Percentiles rank a stretch among this genome's conserved stretches.
phyloP scores from a whole-genome alignment of 768 basidiomycete genomes.

The Chlorophyllum brunneum region DNA sequence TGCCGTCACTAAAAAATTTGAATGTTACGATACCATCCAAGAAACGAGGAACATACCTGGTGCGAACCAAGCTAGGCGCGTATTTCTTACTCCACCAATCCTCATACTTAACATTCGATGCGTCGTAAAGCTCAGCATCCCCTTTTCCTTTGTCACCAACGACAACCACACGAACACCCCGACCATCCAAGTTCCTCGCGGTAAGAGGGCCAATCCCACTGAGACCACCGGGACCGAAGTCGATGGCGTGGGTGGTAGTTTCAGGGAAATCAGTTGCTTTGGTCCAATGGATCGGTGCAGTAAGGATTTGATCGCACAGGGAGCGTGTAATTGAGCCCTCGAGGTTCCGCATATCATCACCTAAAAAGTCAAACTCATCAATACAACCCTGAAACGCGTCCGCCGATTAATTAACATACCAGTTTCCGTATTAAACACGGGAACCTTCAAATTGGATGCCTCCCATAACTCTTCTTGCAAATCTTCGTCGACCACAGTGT shows the following conservation, averaged over 20 bases:
- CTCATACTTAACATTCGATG: conserved; percentile 64
- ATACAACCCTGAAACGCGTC: conserved; percentile 11
- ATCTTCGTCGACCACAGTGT: conserved; percentile 75
- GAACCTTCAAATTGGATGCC: conserved; percentile 63
- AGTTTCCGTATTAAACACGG: conserved; percentile 91
- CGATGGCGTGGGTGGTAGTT: conserved; percentile 89
- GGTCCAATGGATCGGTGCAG: conserved; percentile 87
- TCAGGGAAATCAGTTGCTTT: conserved; percentile 88
- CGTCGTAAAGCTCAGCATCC: conserved; percentile 79
- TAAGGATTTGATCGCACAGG: conserved; percentile 92
- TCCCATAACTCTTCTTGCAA: conserved; percentile 78
- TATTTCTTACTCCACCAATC: conserved; percentile 92
- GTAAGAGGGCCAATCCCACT: conserved; percentile 93
- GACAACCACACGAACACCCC: conserved; percentile 87
- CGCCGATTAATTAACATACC: conserved; percentile 41
- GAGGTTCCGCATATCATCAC: conserved; percentile 75
- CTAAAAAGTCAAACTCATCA: conserved; percentile 36
- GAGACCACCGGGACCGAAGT: conserved; percentile 94
- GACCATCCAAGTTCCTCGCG: conserved; percentile 86
- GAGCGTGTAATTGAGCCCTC: conserved; percentile 78
- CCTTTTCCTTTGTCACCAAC: conserved; percentile 90
- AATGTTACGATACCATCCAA: not conserved
- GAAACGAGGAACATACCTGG: conserved; percentile 54
- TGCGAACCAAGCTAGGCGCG: conserved; percentile 82
- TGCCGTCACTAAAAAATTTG: conserved; percentile 72